Evolutionary conservation across 805 yeast species (phyloP).

Genomic region (Yamadazyma laniorum): DNA sequence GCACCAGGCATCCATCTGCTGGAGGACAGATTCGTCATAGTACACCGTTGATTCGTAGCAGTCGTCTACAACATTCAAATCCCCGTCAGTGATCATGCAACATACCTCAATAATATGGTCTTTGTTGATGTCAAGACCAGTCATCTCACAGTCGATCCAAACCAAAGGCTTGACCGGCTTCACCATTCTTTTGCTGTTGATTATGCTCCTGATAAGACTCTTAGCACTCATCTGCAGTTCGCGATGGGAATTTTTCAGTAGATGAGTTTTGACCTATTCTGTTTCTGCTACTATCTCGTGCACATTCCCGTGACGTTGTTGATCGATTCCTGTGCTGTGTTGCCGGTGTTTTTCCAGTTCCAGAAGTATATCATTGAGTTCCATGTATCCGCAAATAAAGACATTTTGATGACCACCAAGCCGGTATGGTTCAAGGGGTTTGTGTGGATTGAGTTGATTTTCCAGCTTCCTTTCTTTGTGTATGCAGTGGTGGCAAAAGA

Average conservation of each 20-base stretch:
- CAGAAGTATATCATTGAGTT: constrained; percentile 52
- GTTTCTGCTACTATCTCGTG: constrained; percentile 50
- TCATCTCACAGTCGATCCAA: constrained; percentile 99
- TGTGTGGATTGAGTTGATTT: constrained; percentile 66
- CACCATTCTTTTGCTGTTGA: constrained; percentile 3
- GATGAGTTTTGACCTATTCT: constrained; percentile 40
- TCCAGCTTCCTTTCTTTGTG: constrained; percentile 77
- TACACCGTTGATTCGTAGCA: constrained; percentile 77
- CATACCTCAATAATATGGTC: constrained; percentile 91
- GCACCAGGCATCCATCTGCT: constrained; percentile 88
- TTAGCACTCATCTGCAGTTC: neutral
- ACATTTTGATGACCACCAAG: constrained; percentile 56
- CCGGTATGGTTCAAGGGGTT: constrained; percentile 76
- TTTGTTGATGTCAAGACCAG: constrained; percentile 79
- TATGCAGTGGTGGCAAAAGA: constrained; percentile 8
- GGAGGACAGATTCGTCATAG: constrained; percentile 58
- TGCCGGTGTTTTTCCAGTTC: constrained; percentile 54
- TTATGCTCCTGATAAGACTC: constrained; percentile 1
- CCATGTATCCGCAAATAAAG: constrained; percentile 68
- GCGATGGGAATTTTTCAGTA: neutral
- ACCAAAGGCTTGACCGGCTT: constrained; percentile 48
- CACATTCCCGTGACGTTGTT: constrained; percentile 77
- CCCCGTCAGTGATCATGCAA: constrained; percentile 83
- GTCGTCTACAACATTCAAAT: constrained; percentile 66
- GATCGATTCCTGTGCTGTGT: constrained; percentile 70